Base-by-base conservation (phyloP, 2,329 filamentous ascomycete genomes). In the Colletotrichum orchidophilum region DNA sequence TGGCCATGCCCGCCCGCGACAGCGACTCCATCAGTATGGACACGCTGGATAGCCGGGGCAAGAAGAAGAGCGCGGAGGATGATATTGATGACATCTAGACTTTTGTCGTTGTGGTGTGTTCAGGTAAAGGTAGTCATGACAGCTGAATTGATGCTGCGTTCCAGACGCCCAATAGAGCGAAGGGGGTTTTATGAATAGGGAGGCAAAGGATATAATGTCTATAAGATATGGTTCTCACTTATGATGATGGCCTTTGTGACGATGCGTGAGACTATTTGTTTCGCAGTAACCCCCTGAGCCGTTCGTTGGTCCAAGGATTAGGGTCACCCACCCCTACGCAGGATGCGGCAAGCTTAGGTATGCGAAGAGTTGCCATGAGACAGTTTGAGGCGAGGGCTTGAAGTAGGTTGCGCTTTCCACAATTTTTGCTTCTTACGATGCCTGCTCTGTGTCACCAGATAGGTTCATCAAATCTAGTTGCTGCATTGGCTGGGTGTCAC, bases 1-100 rank as follows among this genome's bases (percentile, higher is more conserved):
- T 97, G 79, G 91, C 91, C 26, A 93, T 97, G 91, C 88, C 90
- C 9, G 82, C 85, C 0, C 76, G 79, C 62, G 82, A 82, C 66
- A 84, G 80, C 73, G 86, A 87, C 72, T 80, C 79, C 65, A 88
- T 92, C 76, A 84, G 85, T 80, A 78, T 92, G 82, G 87, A 91
- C 73, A 88, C 84, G 42, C 79, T 92, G 80, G 88, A 92, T 78
- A 87, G 87, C 76, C 83, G 82, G 54, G 90, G 90, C 55, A 90
- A 85, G 84, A 87, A 83, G 81, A 82, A 81, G 74, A 73, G 77
- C 49, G 65, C 78, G 67, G 74, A 78, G 58, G 76, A 78, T n/a
- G 87, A 91, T 68, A 88, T 90, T 76, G 92, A 92, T 78, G 90
- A 92, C 78, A 86, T 89, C 75, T 90, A 81, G 66, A 71, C 39